Evolutionary conservation across 2,329 filamentous ascomycete species (phyloP).

Genomic region (Fusarium newnesense): DNA sequence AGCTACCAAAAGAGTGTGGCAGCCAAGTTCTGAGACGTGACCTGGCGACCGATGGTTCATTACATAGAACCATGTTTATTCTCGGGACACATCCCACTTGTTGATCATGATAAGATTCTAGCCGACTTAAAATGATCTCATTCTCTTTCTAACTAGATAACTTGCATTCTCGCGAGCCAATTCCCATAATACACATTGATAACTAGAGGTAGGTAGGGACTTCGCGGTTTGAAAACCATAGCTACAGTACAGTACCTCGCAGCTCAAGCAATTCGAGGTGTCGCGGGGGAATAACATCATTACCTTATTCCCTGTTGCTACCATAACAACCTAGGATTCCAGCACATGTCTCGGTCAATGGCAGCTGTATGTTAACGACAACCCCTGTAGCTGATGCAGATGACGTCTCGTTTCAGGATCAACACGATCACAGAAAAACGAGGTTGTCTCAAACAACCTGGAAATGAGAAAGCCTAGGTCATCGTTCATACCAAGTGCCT

Average conservation of each 20-base stretch:
- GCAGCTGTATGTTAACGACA: not conserved
- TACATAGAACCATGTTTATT: slow-evolving; percentile 7
- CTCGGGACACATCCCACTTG: not conserved
- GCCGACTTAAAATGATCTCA: not conserved
- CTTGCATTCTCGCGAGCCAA: not conserved
- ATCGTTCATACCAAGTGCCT: slow-evolving; percentile 20
- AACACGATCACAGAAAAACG: slow-evolving; percentile 12
- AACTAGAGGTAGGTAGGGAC: not conserved
- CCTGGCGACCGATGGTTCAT: slow-evolving; percentile 22
- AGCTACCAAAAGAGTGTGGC: not conserved
- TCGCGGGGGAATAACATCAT: slow-evolving; percentile 8
- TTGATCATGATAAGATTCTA: slow-evolving; percentile 2
- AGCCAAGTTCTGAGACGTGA: slow-evolving; percentile 36
- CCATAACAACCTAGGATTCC: slow-evolving; percentile 27
- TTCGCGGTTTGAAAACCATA: not conserved
- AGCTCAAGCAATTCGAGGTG: not conserved
- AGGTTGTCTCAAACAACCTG: slow-evolving; percentile 24
- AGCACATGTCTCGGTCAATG: slow-evolving; percentile 19
- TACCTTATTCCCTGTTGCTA: slow-evolving; percentile 23
- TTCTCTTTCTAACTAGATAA: not conserved
- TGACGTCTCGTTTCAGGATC: slow-evolving; percentile 39
- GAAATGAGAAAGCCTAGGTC: not conserved
- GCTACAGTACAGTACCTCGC: not conserved
- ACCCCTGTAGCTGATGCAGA: slow-evolving; percentile 19
- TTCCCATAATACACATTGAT: not conserved